Evolutionary conservation across 306 rosid species (phyloP), one percentile per base, ranked within the genome.

Genomic region (Adenanthera pavonina): DNA sequence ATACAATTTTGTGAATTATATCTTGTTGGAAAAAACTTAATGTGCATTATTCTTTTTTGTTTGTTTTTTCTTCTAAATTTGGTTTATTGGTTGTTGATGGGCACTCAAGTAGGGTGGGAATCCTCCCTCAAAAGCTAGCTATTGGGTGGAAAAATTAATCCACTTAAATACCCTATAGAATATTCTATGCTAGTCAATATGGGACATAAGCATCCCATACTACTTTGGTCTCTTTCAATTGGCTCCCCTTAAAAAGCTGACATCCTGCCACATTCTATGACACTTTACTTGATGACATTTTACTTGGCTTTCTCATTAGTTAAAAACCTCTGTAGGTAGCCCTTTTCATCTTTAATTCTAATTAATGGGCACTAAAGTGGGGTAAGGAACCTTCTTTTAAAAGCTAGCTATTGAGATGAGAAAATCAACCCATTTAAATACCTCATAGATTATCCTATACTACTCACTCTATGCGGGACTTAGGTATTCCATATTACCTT

Each of bases 1-100:
- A 49, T 7, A 1, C 72, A 75, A 43, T 4, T 74, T 34, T 70
- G 49, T 44, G 59, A 80, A 76, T 53, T 34, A 81, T 38, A 25
- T 38, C 6, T 8, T 13, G 5, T 4, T 66, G 3, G 35, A 12
- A 66, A 38, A 66, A 66, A 16, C 48, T 16, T 15, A 2, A 17
- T 66, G 53, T 60, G 74, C 64, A 64, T 64, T 25, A 25, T 36
- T 47, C 15, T 36, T 38, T 65, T 38, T 16, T 5, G 1, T 36
- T 35, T 1, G 30, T 12, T 7, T 20, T 59, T 25, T 16, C 5
- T 47, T 41, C 6, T 47, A 12, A 12, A 35, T 30, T 14, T 8
- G 20, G 8, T 44, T 56, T 57, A 25, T 64, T 61, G 25, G 61
- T 59, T 30, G 20, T 20, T 59, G 33, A 57, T 57, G 33, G 64